Percentiles rank a stretch among this genome's conserved stretches.
phyloP scores from a whole-genome alignment of 202 grass and related monocot genomes.

The Bolboschoenoplectus hybrid region DNA sequence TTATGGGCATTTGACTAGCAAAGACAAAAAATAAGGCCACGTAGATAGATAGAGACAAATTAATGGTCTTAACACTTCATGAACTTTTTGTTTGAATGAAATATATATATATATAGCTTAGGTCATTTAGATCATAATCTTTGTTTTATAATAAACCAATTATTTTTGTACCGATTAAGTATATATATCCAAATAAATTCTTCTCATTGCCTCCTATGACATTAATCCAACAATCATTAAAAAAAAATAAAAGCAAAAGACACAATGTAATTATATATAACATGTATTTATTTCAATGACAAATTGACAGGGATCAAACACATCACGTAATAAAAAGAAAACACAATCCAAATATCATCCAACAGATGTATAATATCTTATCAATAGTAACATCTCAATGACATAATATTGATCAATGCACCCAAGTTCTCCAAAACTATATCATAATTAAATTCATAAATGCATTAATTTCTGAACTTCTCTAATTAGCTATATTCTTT shows the following conservation, averaged over 20 bases:
- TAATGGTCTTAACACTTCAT: not conserved
- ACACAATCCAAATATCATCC: not conserved
- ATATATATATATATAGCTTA: not conserved
- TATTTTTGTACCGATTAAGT: not conserved
- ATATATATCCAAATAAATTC: not conserved
- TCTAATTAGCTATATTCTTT: not conserved
- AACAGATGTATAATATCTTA: too few species aligned
- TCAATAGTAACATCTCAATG: too few species aligned
- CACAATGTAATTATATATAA: not conserved
- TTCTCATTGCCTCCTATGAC: not conserved
- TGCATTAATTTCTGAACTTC: not conserved
- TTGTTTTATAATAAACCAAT: not conserved
- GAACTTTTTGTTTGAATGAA: not conserved
- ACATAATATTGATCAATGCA: not conserved
- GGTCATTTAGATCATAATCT: not conserved
- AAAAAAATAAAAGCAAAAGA: not conserved
- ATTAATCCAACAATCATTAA: slow-evolving; percentile 2
- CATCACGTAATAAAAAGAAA: not conserved
- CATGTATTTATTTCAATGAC: not conserved
- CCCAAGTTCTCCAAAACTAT: not conserved
- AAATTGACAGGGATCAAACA: not conserved
- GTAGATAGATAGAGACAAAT: slow-evolving; percentile 2
- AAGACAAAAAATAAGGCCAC: slow-evolving; percentile 8
- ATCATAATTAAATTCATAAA: not conserved
- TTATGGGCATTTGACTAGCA: slow-evolving; percentile 8